Evolutionary conservation across 2,329 filamentous ascomycete species (phyloP), one percentile per base, ranked within the genome.

Genomic region (Corinectria fuckeliana): DNA sequence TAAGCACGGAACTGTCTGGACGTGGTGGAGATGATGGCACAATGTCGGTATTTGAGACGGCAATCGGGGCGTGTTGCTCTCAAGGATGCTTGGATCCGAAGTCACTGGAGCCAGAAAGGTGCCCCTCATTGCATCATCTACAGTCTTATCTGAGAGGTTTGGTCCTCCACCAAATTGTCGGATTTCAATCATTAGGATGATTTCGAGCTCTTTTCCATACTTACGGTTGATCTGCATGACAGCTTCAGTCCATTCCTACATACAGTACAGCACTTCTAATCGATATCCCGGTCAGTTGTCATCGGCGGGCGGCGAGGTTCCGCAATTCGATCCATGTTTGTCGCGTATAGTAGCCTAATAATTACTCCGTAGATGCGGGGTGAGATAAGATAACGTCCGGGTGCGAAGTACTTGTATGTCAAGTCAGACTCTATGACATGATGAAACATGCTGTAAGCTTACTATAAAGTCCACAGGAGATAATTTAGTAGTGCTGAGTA

Each of bases 1-100:
- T 50, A 34, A 47, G 52, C 55, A 26, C 26, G 5, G 11, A n/a
- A 21, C 8, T 18, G 23, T n/a, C 6, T 2, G 23, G 45, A 6
- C 28, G 45, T 25, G 41, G 56, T 58, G 56, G 56, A 58, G 56
- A 55, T 54, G 55, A 20, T n/a, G 55, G 50, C 23, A 30, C 23
- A 47, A 54, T 47, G 39, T 54, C 56, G 56, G 42, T 36, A 55
- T 42, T 16, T 16, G 13, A 52, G 52, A 28, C 41, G 21, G 41
- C 41, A 26, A 42, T 54, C 30, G 42, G 14, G 20, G n/a, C 10
- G 42, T 16, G 14, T n/a, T 18, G 18, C 14, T 18, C 26, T 30
- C 21, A 25, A 9, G 41, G 25, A 28, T 25, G 21, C 39, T n/a
- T 16, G 39, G 23, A 45, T 28, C 36, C 34, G 14, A 38, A 18